Evolutionary conservation across 2,329 filamentous ascomycete genomes (phyloP).

Genomic region (Davidsoniella virescens): DNA sequence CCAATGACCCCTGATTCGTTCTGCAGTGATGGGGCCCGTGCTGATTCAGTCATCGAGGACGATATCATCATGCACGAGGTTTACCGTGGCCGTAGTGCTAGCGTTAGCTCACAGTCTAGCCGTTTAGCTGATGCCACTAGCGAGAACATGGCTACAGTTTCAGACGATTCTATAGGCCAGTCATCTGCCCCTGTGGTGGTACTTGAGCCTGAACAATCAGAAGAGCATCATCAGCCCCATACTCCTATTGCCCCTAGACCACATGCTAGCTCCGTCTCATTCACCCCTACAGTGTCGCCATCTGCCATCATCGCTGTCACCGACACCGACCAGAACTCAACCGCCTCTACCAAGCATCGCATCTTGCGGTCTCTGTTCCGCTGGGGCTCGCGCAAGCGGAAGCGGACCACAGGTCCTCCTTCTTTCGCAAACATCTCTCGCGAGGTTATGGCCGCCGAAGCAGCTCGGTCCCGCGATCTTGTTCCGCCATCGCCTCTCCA

Average conservation of each 20-base stretch:
- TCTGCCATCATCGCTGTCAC: constrained; percentile 5
- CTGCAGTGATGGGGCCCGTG: not conserved
- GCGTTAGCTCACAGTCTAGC: not conserved
- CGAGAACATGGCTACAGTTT: not conserved
- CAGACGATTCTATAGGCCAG: no score
- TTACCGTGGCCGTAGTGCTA: not conserved
- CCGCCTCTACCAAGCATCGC: constrained; percentile 4
- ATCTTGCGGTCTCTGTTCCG: constrained; percentile 12
- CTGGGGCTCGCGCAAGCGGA: constrained; percentile 17
- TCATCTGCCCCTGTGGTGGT: no score
- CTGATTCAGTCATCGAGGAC: not conserved
- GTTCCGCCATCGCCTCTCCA: constrained; percentile 14
- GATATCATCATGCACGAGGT: not conserved
- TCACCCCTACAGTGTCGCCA: constrained; percentile 11
- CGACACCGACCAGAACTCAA: constrained; percentile 5
- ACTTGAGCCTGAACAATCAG: not conserved
- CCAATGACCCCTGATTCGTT: constrained; percentile 5
- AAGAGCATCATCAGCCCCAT: not conserved
- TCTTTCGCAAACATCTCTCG: constrained; percentile 17
- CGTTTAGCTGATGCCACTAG: not conserved
- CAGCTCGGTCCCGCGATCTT: constrained; percentile 27
- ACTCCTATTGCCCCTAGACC: not conserved
- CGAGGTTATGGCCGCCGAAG: constrained; percentile 22
- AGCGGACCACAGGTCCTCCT: constrained; percentile 14
- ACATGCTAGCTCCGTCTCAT: constrained; percentile 12